phyloP scores from a whole-genome alignment of 75 land plant species.

The Azolla pinnata region DNA sequence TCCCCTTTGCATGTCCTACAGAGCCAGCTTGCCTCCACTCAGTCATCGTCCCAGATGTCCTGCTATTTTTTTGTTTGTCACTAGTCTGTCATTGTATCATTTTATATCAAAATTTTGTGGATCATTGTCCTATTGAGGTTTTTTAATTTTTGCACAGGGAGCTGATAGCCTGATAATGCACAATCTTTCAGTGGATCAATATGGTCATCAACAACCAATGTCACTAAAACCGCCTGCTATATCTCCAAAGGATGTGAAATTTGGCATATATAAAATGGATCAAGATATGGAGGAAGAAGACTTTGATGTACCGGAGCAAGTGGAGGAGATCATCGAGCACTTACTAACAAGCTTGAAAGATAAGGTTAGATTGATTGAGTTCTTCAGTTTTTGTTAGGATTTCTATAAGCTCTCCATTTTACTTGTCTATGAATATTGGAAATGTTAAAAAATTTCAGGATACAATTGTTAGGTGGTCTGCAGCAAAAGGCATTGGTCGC shows the following conservation, averaged over 20 bases:
- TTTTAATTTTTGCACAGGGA: background rate
- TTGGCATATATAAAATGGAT: slow-evolving; percentile 2
- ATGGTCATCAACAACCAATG: too few species aligned
- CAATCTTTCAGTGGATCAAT: too few species aligned
- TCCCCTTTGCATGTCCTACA: too few species aligned
- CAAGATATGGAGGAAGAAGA: slow-evolving; percentile 45
- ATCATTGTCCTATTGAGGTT: background rate
- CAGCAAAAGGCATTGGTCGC: slow-evolving; percentile 96
- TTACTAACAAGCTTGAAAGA: slow-evolving; percentile 75
- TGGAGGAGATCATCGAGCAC: slow-evolving; percentile 85
- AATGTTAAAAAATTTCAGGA: slow-evolving; percentile 33
- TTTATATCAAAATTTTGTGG: too few species aligned
- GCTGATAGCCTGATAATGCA: background rate
- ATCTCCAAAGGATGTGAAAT: slow-evolving; percentile 3
- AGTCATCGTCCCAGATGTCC: too few species aligned
- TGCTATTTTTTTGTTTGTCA: too few species aligned
- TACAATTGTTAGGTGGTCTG: slow-evolving; percentile 97
- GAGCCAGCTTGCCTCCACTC: too few species aligned
- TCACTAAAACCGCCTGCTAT: too few species aligned
- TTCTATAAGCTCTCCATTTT: background rate
- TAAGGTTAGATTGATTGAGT: slow-evolving; percentile 41
- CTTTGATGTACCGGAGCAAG: slow-evolving; percentile 74
- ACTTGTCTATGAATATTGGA: slow-evolving; percentile 1
- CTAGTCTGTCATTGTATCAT: too few species aligned
- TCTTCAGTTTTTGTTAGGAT: background rate